These are phyloP conservation scores for Neoboletus subvelutipes DNA, from an alignment of 768 basidiomycete species.

Conservation along the genomic window DNA sequence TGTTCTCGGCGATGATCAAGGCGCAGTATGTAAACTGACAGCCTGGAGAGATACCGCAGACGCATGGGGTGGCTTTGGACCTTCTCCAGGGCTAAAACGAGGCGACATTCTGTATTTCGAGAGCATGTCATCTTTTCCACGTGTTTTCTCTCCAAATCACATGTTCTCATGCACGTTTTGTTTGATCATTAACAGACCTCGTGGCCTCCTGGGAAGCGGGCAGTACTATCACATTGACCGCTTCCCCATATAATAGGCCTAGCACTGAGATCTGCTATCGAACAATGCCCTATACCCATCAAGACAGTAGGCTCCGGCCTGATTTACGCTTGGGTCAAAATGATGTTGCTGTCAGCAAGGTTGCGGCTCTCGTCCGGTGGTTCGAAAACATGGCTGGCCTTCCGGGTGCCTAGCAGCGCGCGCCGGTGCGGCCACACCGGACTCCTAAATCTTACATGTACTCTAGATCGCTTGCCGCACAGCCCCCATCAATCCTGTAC, in stretches of 20 bases:
- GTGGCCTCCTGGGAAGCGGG: slow-evolving; percentile 45
- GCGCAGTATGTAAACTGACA: slow-evolving; percentile 65
- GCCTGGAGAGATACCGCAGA: slow-evolving; percentile 81
- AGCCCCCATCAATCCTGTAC: slow-evolving; percentile 20
- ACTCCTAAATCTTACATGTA: slow-evolving; percentile 6
- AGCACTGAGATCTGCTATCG: slow-evolving; percentile 72
- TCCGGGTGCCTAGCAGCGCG: slow-evolving; percentile 14
- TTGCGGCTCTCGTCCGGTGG: slow-evolving; percentile 66
- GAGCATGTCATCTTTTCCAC: slow-evolving; percentile 45
- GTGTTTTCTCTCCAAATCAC: slow-evolving; percentile 8
- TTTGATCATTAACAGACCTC: slow-evolving; percentile 44
- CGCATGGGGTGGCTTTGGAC: slow-evolving; percentile 55
- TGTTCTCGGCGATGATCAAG: slow-evolving; percentile 72
- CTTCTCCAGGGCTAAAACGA: slow-evolving; percentile 49
- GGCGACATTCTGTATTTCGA: slow-evolving; percentile 73
- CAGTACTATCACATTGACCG: slow-evolving; percentile 53
- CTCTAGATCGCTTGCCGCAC: slow-evolving; percentile 10
- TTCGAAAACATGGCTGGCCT: slow-evolving; percentile 74
- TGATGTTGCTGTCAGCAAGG: slow-evolving; percentile 66
- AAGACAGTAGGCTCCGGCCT: slow-evolving; percentile 63
- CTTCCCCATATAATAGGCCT: slow-evolving; percentile 67
- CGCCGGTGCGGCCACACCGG: slow-evolving; percentile 18
- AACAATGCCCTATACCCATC: slow-evolving; percentile 62
- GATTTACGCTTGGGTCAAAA: slow-evolving; percentile 70
- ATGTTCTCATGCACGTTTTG: slow-evolving; percentile 20